Evolutionary conservation across 768 basidiomycete species (phyloP), one percentile per base, ranked within the genome.

Genomic region (Psilocybe subaeruginosa): DNA sequence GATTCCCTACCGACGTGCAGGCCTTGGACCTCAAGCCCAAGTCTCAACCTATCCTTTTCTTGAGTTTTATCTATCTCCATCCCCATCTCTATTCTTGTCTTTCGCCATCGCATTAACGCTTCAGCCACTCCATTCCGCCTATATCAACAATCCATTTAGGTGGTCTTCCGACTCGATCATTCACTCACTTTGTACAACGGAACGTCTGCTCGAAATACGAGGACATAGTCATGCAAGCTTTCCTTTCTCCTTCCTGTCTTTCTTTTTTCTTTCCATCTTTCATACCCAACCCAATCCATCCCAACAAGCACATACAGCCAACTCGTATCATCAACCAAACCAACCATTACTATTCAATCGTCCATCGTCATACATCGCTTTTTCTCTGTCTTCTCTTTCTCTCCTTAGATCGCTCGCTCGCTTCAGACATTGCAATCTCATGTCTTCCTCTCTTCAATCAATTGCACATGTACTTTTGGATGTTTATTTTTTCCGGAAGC

Each of bases 111-210:
- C 14, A 6, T 43, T 14, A 16, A 4, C 37, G 37, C 14, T 43
- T 43, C 41, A 43, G 14, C 41, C 8, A 43, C 8, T 43, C 41
- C 3, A 9, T 48, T 17, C 19, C 49, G 16, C n/a, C 55, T 23
- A 23, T 23, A 23, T 23, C 23, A 23, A 2, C 23, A 23, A n/a
- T 41, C 43, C 23, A 47, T 56, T 30, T 29, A n/a, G 17, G 4
- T 55, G 17, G 17, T 55, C 45, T 31, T 35, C 52, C 31, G 35
- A 51, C 4, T n/a, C 9, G 29, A 16, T 27, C 19, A 35, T 33
- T 49, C 53, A 43, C 59, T 48, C 23, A 55, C 54, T 37, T 43
- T 64, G 63, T 64, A 64, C 19, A 31, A 52, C 46, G 56, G 54
- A 54, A 45, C 51, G 63, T 59, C 46, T 57, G 63, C 31, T 41